Base-by-base conservation (phyloP, 2,329 filamentous ascomycete species). In the Myriosclerotinia scirpicola region DNA sequence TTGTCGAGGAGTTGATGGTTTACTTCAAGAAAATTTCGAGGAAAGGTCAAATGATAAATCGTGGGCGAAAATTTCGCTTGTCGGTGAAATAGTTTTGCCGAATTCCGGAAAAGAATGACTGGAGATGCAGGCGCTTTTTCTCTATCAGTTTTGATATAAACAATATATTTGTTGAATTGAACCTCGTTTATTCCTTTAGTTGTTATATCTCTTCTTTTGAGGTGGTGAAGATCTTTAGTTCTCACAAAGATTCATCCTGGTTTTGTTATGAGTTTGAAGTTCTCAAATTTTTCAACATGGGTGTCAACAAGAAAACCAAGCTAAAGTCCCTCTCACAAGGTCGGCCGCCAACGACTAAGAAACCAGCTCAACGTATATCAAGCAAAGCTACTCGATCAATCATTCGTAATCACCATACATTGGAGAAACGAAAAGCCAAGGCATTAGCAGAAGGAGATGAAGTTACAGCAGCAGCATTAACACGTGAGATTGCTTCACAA, bases 391-490 rank as follows among this genome's bases (percentile, higher is more conserved):
- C 86, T 54, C 83, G 87, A 72, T 79, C 81, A 40, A 79, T 90
- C 69, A 90, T 90, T 77, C 88, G 88, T 75, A 81, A 81, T 53
- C 85, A 88, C 69, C 88, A 90, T 74, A 84, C 86, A 54, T 77
- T 90, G 40, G 84, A 89, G 73, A 90, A 90, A 76, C 81, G 82
- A 69, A 82, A 83, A 63, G 81, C 80, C 5, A 85, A 86, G 72
- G 87, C 88, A 15, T 68, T 81, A 36, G 78, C 80, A 20, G 81
- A 81, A 60, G 86, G 86, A 9, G 85, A 90, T 72, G 75, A 77
- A 64, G 75, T 77, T 1, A 80, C 81, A 66, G 82, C 80, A 50
- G 77, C 78, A 5, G 74, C 77, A 1, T 78, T 88, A 26, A 76
- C 82, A 30, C 79, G 80, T 1, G 81, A 89, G 71, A 84, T 90